These are phyloP conservation scores for Saturnispora kantuleensis DNA, from an alignment of 805 yeast genomes.

Conservation along the genomic window DNA sequence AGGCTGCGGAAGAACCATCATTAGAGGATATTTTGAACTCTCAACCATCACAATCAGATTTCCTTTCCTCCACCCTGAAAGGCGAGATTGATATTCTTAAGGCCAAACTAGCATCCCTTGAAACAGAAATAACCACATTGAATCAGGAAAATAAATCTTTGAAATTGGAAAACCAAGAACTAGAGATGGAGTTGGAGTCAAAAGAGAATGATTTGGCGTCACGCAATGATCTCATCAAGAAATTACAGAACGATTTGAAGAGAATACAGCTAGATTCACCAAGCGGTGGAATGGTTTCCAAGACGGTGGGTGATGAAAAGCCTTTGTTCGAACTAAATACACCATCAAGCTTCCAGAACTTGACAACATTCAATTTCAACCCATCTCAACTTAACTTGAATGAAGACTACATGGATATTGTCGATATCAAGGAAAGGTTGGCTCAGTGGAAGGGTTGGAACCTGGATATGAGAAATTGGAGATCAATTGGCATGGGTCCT, in stretches of 20 bases:
- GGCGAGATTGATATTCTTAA: slow-evolving; percentile 27
- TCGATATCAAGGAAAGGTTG: slow-evolving; percentile 47
- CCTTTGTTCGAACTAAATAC: slow-evolving; percentile 8
- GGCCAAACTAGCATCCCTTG: slow-evolving; percentile 19
- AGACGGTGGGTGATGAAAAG: slow-evolving; percentile 20
- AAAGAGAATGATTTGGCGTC: slow-evolving; percentile 27
- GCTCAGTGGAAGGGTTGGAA: slow-evolving; percentile 78
- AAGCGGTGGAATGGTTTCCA: background rate
- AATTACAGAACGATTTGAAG: slow-evolving; percentile 19
- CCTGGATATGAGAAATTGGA: slow-evolving; percentile 80
- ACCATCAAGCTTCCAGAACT: slow-evolving; percentile 17
- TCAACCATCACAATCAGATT: slow-evolving; percentile 14
- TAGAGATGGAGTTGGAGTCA: slow-evolving; percentile 31
- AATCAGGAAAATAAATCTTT: slow-evolving; percentile 20
- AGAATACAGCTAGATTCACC: slow-evolving; percentile 25
- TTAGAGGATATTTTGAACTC: slow-evolving; percentile 9
- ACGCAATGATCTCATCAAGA: slow-evolving; percentile 22
- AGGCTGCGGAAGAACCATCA: background rate
- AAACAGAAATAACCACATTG: slow-evolving; percentile 8
- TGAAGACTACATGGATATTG: slow-evolving; percentile 36
- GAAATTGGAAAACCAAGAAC: slow-evolving; percentile 20
- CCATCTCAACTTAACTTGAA: slow-evolving; percentile 9
- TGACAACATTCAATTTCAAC: slow-evolving; percentile 19
- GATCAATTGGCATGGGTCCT: slow-evolving; percentile 59
- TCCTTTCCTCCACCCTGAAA: slow-evolving; percentile 22